Conservation (phyloP, 2,329 filamentous ascomycete species). For the Chrysoporthe austroafricana region DNA sequence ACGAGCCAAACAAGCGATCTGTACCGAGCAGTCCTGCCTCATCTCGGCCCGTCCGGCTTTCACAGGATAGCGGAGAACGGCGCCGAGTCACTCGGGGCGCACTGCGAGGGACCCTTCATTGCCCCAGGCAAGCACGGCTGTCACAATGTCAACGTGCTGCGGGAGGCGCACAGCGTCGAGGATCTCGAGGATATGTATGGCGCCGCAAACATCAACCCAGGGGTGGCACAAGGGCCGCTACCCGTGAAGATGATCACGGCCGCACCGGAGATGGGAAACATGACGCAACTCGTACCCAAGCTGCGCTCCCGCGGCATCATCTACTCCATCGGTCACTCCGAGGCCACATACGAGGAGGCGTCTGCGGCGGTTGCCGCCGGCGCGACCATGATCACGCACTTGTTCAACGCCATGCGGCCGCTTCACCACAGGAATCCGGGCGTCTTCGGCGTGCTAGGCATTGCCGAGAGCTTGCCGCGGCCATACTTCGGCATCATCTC, state of each 20-base stretch:
- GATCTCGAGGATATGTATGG: constrained; percentile 78
- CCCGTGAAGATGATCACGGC: constrained; percentile 81
- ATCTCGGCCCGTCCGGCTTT: constrained; percentile 72
- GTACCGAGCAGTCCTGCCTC: constrained; percentile 79
- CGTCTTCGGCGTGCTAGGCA: constrained; percentile 83
- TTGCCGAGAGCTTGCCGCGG: constrained; percentile 58
- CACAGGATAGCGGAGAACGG: constrained; percentile 67
- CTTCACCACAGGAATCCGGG: constrained; percentile 91
- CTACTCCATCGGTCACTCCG: constrained; percentile 83
- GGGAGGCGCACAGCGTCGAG: constrained; percentile 62
- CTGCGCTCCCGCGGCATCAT: constrained; percentile 69
- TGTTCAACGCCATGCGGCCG: constrained; percentile 93
- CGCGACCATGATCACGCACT: constrained; percentile 86
- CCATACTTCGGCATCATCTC: constrained; percentile 90
- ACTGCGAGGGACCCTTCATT: constrained; percentile 90
- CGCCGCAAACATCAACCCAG: constrained; percentile 61
- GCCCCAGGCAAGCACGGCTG: constrained; percentile 83
- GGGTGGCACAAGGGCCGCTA: constrained; percentile 40
- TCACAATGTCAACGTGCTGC: constrained; percentile 76
- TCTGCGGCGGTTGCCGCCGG: constrained; percentile 72
- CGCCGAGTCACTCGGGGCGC: constrained; percentile 85
- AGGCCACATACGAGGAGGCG: constrained; percentile 84
- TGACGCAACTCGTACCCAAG: constrained; percentile 69
- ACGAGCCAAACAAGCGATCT: constrained; percentile 80
- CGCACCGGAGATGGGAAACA: constrained; percentile 77